Conservation (phyloP, 139 green algal genomes). For the Tetradesmus obliquus region DNA sequence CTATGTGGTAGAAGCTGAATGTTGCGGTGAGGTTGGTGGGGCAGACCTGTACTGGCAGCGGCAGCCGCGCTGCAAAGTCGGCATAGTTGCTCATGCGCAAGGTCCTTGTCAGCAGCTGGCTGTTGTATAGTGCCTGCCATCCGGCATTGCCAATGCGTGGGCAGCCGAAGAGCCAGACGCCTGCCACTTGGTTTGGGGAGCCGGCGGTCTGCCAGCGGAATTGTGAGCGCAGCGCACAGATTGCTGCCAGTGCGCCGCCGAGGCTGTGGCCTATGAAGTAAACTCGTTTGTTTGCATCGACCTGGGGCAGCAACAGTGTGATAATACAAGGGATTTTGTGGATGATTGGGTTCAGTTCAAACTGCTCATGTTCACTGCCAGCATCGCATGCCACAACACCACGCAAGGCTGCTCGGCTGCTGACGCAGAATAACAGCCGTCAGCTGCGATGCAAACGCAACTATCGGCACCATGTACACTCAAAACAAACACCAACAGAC, state of each 20-base stretch:
- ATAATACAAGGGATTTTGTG: no score
- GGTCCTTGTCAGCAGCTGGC: not conserved
- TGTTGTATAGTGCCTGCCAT: constrained; percentile 26
- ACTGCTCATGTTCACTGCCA: no score
- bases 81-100: constrained; percentile 38
- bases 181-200: not conserved
- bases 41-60: constrained; percentile 1
- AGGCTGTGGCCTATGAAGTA: constrained; percentile 36
- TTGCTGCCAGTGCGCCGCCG: not conserved
- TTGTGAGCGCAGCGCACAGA: constrained; percentile 37
- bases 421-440: no score
- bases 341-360: no score
- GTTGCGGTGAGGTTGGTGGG: not conserved
- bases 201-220: constrained; percentile 10
- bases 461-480: no score
- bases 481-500: no score
- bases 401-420: no score
- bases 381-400: no score
- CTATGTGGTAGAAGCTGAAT: constrained; percentile 22
- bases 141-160: constrained; percentile 21
- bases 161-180: constrained; percentile 31
- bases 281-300: not conserved
- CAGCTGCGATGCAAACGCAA: no score
- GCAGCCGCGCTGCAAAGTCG: constrained; percentile 18
- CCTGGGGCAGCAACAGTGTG: no score